Evolutionary conservation across 2,329 filamentous ascomycete genomes (phyloP), one percentile per base, ranked within the genome.

Genomic region (Diaporthe eres): DNA sequence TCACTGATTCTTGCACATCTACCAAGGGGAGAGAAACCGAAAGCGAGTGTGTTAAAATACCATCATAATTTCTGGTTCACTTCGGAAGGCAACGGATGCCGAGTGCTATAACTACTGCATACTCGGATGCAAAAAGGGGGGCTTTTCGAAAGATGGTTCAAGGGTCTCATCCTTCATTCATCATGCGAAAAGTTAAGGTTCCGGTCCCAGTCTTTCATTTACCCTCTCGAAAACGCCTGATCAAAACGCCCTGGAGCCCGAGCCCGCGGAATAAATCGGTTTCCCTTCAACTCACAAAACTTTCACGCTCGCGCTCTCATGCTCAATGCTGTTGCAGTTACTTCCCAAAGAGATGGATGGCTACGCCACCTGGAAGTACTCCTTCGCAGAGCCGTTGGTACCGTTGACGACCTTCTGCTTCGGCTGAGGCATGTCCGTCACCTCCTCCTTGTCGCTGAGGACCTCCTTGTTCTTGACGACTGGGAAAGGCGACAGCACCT

Each of bases 401-500:
- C 25, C 68, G 22, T 4, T 22, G 12, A 5, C 22, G 25, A 17
- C 63, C 68, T 49, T 60, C 34, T 60, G 51, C 39, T 72, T 71
- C 10, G 80, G 77, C 74, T 80, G 81, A 7, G 82, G 82, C 55
- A 75, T 75, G 77, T 83, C 81, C 17, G 80, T 81, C 34, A 85
- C 79, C 19, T 81, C 81, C 80, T 87, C 86, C 78, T 85, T 83
- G 78, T 91, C 89, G 1, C 88, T 88, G 74, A 91, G 82, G 58
- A 93, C 87, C 78, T 91, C 88, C 15, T 85, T 85, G 39, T 89
- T 84, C 70, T 85, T 88, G 22, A 93, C 90, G 17, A 90, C 87
- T 1, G 92, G 93, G 85, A 92, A 94, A 5, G 92, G 91, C 49
- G 90, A 92, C 72, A 94, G 87, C 25, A 93, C 92, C 81, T 92